A percentile compares a stretch with the other conserved stretches of the same genome.
Evolutionary conservation across 345 rosid species (phyloP).

Genomic region (Eucalyptus lansdowneana): DNA sequence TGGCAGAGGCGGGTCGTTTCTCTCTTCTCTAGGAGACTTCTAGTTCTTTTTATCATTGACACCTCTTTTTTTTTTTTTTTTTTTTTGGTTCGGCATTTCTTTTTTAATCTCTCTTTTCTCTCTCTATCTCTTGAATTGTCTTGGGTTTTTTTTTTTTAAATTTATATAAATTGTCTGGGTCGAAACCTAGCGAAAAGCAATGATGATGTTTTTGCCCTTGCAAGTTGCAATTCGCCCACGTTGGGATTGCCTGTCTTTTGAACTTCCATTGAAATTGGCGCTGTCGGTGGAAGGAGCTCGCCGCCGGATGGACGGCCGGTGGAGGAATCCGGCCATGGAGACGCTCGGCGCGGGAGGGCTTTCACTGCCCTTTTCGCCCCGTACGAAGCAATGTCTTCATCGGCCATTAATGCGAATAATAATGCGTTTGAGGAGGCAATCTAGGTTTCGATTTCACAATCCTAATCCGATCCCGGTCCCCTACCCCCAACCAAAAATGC

Average conservation of each 20-base stretch:
- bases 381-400: neutral
- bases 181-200: neutral
- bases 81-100: neutral
- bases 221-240: neutral
- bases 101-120: neutral
- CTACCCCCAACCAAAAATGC: neutral
- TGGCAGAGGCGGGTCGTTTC: neutral
- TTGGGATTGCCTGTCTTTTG: neutral
- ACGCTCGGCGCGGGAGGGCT: fast-evolving
- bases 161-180: neutral
- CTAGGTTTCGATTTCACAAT: neutral
- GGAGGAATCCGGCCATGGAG: neutral
- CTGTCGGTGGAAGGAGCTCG: neutral
- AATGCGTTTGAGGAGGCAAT: neutral
- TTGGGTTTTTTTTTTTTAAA: too few relatives aligned
- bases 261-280: neutral
- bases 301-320: neutral
- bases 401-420: neutral
- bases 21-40: neutral
- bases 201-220: neutral
- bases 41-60: neutral
- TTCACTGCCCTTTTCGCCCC: neutral
- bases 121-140: neutral
- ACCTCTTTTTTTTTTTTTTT: too few relatives aligned
- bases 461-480: neutral